These are phyloP conservation scores for Chlamydomonas sp. DNA, from an alignment of 139 green algal species.

Conservation along the genomic window DNA sequence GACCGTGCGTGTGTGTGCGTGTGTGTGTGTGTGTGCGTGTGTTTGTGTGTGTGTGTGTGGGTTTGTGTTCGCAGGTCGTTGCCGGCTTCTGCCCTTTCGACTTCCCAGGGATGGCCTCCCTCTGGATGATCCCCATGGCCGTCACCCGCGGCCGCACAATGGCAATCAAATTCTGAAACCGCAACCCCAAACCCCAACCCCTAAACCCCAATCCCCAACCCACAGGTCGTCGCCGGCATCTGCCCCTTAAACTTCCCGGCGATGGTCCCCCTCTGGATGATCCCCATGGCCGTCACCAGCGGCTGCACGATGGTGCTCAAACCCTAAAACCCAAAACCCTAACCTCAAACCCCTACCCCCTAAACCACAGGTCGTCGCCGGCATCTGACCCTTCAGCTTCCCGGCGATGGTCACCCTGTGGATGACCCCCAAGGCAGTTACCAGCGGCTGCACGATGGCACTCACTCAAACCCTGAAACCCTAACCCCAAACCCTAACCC, in stretches of 20 bases:
- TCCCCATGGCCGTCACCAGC: conserved; percentile 67
- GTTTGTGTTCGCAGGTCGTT: no score
- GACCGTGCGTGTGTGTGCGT: no score
- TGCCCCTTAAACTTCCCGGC: conserved; percentile 98
- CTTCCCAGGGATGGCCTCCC: conserved; percentile 79
- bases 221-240: conserved; percentile 60
- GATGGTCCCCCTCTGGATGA: conserved; percentile 82
- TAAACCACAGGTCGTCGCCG: conserved; percentile 28
- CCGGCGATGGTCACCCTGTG: conserved; percentile 77
- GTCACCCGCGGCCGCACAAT: conserved; percentile 78
- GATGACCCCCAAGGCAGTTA: conserved; percentile 80
- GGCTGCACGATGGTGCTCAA: conserved; percentile 90
- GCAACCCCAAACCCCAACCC: no score
- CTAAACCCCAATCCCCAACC: no score
- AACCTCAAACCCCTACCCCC: no score
- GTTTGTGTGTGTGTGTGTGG: no score
- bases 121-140: conserved; percentile 88
- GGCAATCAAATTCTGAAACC: conserved; percentile 84
- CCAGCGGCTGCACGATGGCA: conserved; percentile 79
- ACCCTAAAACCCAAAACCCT: no score
- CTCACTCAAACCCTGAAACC: no score
- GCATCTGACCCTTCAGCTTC: conserved; percentile 99
- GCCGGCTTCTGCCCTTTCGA: conserved; percentile 97
- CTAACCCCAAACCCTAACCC: no score
- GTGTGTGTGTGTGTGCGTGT: no score